Percentiles rank a stretch among this genome's conserved stretches.
These are phyloP conservation scores for Chaetoceros muelleri DNA, from an alignment of 108 stramenopile species.

Conservation along the genomic window DNA sequence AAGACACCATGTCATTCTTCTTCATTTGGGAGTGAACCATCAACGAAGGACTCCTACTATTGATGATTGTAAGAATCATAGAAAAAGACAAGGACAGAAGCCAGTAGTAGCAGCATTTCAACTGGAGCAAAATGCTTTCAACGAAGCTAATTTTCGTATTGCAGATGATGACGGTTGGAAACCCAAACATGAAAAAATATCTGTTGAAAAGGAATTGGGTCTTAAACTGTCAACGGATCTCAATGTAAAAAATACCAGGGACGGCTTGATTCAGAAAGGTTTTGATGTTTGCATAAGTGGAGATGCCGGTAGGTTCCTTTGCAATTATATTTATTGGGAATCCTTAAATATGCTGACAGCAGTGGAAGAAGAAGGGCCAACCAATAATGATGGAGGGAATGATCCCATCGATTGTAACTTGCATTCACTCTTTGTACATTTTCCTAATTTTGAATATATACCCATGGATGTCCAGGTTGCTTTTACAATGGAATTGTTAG, in stretches of 20 bases:
- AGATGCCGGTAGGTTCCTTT: slow-evolving; percentile 81
- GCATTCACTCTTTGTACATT: slow-evolving; percentile 63
- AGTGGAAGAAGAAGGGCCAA: neutral
- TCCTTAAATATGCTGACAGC: slow-evolving; percentile 27
- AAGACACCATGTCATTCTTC: slow-evolving; percentile 16
- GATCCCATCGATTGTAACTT: neutral
- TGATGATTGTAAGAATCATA: no score
- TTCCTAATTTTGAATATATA: slow-evolving; percentile 44
- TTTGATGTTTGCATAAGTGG: neutral
- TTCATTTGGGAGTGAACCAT: slow-evolving; percentile 74
- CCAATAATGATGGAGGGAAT: neutral
- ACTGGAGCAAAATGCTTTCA: slow-evolving; percentile 85
- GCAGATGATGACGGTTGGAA: slow-evolving; percentile 75
- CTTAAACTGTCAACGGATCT: slow-evolving; percentile 23
- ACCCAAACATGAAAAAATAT: slow-evolving; percentile 42
- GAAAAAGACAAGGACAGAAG: no score
- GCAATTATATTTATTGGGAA: slow-evolving; percentile 73
- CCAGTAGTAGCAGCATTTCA: slow-evolving; percentile 23
- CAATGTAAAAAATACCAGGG: slow-evolving; percentile 19
- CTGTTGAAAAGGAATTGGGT: slow-evolving; percentile 5
- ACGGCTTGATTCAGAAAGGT: slow-evolving; percentile 6
- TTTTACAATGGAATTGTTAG: slow-evolving; percentile 25
- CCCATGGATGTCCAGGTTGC: slow-evolving; percentile 34
- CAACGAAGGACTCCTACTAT: no score
- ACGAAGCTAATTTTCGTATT: slow-evolving; percentile 86